phyloP scores from a whole-genome alignment of 805 yeast species.

The Barnettozyma sp. region DNA sequence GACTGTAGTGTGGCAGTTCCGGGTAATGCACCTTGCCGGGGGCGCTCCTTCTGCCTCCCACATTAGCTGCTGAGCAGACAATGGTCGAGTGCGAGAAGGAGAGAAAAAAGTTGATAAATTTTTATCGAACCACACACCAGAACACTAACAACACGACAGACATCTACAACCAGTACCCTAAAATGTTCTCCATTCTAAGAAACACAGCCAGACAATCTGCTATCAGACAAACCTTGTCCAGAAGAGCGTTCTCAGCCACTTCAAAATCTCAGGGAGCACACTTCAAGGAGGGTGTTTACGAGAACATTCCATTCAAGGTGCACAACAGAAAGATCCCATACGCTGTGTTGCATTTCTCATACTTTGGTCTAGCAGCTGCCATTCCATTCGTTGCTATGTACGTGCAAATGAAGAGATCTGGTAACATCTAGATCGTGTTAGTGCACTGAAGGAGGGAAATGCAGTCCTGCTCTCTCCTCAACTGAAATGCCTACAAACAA shows the following conservation, averaged over 20 bases:
- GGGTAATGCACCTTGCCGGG: no score
- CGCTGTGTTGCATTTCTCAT: conserved; percentile 74
- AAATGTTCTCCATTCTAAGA: conserved; percentile 11
- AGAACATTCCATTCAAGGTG: conserved; percentile 91
- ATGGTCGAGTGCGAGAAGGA: no score
- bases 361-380: conserved; percentile 61
- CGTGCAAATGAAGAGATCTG: conserved; percentile 86
- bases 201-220: conserved; percentile 30
- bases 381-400: conserved; percentile 73
- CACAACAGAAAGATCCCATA: conserved; percentile 90
- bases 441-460: no score
- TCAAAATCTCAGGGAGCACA: conserved; percentile 38
- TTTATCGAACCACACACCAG: no score
- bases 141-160: no score
- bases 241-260: conserved; percentile 53
- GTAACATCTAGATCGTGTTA: conserved; percentile 41
- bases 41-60: no score
- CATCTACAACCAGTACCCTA: no score
- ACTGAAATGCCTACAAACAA: no score
- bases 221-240: conserved; percentile 22
- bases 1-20: no score
- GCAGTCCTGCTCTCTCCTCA: no score
- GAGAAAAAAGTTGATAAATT: no score
- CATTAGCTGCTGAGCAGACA: no score
- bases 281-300: conserved; percentile 78